Evolutionary conservation across 441 rosid genomes (phyloP).

Genomic region (Adansonia madagascariensis): DNA sequence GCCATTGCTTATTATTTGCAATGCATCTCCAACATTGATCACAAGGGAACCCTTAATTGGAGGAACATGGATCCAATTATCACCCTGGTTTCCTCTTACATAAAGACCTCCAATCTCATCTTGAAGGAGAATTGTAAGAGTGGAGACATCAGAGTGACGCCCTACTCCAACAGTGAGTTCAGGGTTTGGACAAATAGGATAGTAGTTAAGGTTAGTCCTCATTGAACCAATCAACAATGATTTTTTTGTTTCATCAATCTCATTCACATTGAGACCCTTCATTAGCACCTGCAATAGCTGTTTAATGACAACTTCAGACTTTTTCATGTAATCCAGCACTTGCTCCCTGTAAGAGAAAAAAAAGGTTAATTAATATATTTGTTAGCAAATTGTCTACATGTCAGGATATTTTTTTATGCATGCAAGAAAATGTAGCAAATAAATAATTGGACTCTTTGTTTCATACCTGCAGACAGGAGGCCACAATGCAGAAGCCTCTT

Average conservation of each 20-base stretch:
- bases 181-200: conserved; percentile 53
- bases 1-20: conserved; percentile 55
- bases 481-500: neutral
- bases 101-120: conserved; percentile 27
- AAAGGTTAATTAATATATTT: neutral
- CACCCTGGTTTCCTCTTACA: conserved; percentile 35
- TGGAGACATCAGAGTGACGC: conserved; percentile 23
- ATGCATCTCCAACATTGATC: conserved; percentile 47
- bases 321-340: conserved; percentile 48
- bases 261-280: conserved; percentile 38
- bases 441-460: no score
- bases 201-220: conserved; percentile 48
- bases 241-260: conserved; percentile 30
- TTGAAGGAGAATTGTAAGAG: conserved; percentile 22
- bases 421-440: no score
- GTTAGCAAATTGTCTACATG: neutral
- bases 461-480: neutral
- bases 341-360: conserved; percentile 32
- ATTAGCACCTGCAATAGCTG: conserved; percentile 41
- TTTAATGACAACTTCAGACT: conserved; percentile 37
- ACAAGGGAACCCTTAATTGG: conserved; percentile 45
- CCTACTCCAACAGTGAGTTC: conserved; percentile 35
- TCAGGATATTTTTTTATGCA: neutral
- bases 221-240: conserved; percentile 37
- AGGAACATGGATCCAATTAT: conserved; percentile 44